Percentiles rank a stretch among this genome's conserved stretches.
Conservation (phyloP, 768 basidiomycete genomes). For the Boletellus sp. region DNA sequence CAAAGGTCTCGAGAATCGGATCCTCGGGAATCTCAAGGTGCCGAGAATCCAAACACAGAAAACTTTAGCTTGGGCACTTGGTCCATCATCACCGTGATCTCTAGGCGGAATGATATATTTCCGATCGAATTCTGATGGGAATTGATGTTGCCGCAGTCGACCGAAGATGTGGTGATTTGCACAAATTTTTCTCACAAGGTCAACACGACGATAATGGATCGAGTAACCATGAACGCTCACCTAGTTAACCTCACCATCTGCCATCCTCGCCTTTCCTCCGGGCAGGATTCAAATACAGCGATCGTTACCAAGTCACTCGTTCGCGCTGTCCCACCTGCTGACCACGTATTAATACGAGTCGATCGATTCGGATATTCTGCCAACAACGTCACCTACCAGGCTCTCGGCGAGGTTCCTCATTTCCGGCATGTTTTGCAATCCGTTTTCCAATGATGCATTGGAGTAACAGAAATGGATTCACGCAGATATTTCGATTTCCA, state of each 20-base stretch:
- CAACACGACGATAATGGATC: too few relatives aligned
- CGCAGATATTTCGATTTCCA: slow-evolving; percentile 71
- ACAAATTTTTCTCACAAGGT: too few relatives aligned
- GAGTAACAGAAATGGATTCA: slow-evolving; percentile 8
- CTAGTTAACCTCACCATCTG: slow-evolving; percentile 37
- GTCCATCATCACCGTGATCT: too few relatives aligned
- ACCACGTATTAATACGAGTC: slow-evolving; percentile 53
- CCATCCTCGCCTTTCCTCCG: slow-evolving; percentile 39
- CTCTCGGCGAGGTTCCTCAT: slow-evolving; percentile 41
- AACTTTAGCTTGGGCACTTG: too few relatives aligned
- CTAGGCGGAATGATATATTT: too few relatives aligned
- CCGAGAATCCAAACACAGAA: too few relatives aligned
- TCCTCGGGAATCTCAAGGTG: too few relatives aligned
- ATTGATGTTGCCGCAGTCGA: too few relatives aligned
- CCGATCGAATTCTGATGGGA: too few relatives aligned
- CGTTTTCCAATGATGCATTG: neutral
- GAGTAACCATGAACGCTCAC: slow-evolving; percentile 8
- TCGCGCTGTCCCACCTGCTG: slow-evolving; percentile 28
- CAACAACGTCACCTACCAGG: slow-evolving; percentile 70
- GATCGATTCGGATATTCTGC: slow-evolving; percentile 71
- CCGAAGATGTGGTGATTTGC: too few relatives aligned
- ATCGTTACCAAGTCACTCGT: slow-evolving; percentile 25
- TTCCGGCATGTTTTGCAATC: slow-evolving; percentile 30
- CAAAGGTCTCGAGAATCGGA: too few relatives aligned
- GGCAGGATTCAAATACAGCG: slow-evolving; percentile 25